Base-by-base conservation (phyloP, 306 rosid species). In the Carpinus viminea region DNA sequence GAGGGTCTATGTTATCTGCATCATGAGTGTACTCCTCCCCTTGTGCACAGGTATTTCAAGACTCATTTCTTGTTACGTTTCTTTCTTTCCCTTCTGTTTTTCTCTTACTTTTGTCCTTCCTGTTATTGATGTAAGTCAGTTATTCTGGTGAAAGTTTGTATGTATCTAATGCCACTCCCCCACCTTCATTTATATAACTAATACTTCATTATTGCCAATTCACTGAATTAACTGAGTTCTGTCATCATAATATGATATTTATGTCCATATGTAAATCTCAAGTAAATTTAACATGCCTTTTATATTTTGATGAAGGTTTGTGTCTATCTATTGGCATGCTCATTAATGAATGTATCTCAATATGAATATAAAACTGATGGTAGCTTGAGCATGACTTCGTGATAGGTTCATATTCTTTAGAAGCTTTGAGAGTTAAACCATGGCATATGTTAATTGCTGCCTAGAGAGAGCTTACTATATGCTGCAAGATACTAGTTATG, bases 1-100 rank as follows among this genome's bases (percentile, higher is more conserved):
- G 99, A 95, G 89, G 96, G 93, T 57, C 86, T 95, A 34, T 85
- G 90, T 11, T 88, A 89, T 84, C 89, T 95, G 79, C 98, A 95
- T 88, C 97, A 95, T 80, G 96, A 91, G 73, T 91, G 93, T 78
- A 68, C 75, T 89, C 99, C 96, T 5, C 96, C 99, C 24, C 80
- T 86, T 43, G 98, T 93, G 74, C 99, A 95, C 88, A 95, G 98
- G 99, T 92, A 91, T 69, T 43, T 75, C 52, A 53, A 31, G 73
- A 53, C 70, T 66, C 50, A 52, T 71, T 21, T 80, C 70, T 52
- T 81, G 60, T 73, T 70, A 38, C 59, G 21, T 59, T 84, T 26
- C 43, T 15, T 9, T 51, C 31, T 18, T 74, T 50, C 11, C 48
- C 48, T 74, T 65, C 55, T 52, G 12, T 1, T 17, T 36, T 61